Evolutionary conservation across 768 basidiomycete species (phyloP), one percentile per base, ranked within the genome.

Genomic region (Suillus plorans): DNA sequence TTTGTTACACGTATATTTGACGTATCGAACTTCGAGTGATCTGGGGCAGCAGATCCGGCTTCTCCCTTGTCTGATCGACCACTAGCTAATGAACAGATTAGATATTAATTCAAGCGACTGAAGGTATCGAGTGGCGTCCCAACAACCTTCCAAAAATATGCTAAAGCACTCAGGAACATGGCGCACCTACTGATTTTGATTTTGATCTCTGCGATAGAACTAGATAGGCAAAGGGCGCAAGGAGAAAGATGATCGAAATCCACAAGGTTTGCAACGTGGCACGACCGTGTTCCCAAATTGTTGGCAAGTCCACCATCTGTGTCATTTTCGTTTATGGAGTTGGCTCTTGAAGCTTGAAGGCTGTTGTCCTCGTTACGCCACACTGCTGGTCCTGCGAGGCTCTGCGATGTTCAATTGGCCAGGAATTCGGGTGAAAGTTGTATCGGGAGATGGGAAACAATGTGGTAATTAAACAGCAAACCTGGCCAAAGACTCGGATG

Each of bases 1-100:
- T 84, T 86, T 0, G 84, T 81, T 28, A 90, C 84, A 14, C 71
- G 79, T 18, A 80, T 71, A 65, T 68, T 76, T 57, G 75, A 72
- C 1, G 70, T 74, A 39, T 78, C 73, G n/a, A 77, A 78, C 52
- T 7, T 59, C 0, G 71, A 65, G 64, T 67, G 66, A 60, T 68
- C 65, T 61, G 57, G 12, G 41, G 18, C 52, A 45, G 45, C 20
- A 61, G 25, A 39, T 45, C 16, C 50, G 22, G 47, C 37, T 52
- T n/a, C 31, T 4, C 31, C 22, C 5, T 45, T 63, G 16, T 42
- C 36, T 13, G 31, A 36, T 53, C 1, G 63, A 28, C 20, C 20
- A 20, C 28, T 28, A 6, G 31, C 53, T n/a, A 34, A 55, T 52
- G 28, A 31, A 31, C 14, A 18, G 3, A 16, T 58, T n/a, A 58